Evolutionary conservation across 495 filamentous ascomycete species (phyloP).

Genomic region (Aspergillus campestris): DNA sequence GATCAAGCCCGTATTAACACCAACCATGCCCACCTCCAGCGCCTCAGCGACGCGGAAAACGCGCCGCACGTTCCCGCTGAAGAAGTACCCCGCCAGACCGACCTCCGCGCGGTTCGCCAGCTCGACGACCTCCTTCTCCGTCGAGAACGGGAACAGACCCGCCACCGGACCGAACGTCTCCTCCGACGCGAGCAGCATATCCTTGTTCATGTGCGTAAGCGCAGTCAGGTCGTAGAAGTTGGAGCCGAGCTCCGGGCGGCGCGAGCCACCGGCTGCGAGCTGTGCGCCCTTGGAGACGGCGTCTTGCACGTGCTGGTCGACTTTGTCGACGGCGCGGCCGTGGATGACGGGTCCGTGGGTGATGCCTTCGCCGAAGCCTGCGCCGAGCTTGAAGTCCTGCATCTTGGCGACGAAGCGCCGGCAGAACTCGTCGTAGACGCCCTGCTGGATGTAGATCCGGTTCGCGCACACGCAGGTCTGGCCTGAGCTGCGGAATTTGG

Average conservation of each 20-base stretch:
- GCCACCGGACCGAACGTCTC: constrained; percentile 89
- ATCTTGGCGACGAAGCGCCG: constrained; percentile 65
- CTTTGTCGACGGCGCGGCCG: constrained; percentile 63
- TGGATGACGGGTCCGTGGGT: constrained; percentile 85
- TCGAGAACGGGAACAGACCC: constrained; percentile 72
- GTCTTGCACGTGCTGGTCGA: constrained; percentile 68
- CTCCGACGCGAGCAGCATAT: constrained; percentile 70
- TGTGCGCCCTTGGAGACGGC: constrained; percentile 66
- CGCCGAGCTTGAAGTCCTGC: constrained; percentile 66
- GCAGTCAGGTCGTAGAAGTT: constrained; percentile 84
- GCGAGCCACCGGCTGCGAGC: constrained; percentile 62
- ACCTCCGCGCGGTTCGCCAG: constrained; percentile 71
- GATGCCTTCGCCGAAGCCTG: constrained; percentile 58
- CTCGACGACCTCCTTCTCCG: constrained; percentile 74
- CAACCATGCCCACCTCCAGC: constrained; percentile 86
- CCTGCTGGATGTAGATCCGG: constrained; percentile 72
- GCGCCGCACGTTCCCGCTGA: constrained; percentile 61
- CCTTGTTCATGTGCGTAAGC: constrained; percentile 66
- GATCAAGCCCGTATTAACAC: constrained; percentile 76
- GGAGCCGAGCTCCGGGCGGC: constrained; percentile 51
- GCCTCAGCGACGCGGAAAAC: constrained; percentile 73
- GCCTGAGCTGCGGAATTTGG: constrained; percentile 80
- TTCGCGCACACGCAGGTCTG: constrained; percentile 92
- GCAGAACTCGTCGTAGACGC: constrained; percentile 70
- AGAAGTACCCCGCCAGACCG: constrained; percentile 83